Evolutionary conservation across 305 asterid species (phyloP).

Genomic region (Fraxinus paxiana): DNA sequence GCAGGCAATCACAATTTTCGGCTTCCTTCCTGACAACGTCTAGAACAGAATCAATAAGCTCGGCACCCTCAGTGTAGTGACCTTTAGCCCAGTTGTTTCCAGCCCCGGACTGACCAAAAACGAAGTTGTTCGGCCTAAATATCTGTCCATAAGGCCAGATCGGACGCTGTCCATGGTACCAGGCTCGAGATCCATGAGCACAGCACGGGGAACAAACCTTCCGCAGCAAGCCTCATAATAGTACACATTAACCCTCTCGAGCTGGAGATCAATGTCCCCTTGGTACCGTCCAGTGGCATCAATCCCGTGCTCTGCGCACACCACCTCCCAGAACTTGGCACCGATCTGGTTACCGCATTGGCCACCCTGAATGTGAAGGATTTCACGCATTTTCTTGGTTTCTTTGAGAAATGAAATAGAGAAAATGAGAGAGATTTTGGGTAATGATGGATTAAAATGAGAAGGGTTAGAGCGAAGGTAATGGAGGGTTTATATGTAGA

Average conservation of each 20-base stretch:
- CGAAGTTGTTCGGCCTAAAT: slow-evolving; percentile 65
- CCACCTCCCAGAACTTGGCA: background rate
- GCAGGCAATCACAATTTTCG: slow-evolving; percentile 68
- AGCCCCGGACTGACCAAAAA: slow-evolving; percentile 67
- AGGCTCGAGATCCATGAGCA: slow-evolving; percentile 74
- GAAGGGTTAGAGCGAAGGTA: background rate
- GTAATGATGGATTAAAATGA: background rate
- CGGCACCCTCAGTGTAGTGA: slow-evolving; percentile 67
- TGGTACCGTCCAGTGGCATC: slow-evolving; percentile 5
- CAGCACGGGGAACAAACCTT: slow-evolving; percentile 65
- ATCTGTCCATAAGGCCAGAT: slow-evolving; percentile 68
- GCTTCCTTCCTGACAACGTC: slow-evolving; percentile 76
- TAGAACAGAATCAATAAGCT: slow-evolving; percentile 66
- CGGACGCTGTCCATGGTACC: slow-evolving; percentile 72
- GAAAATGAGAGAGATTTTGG: background rate
- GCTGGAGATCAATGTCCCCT: slow-evolving; percentile 60
- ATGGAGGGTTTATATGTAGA: background rate
- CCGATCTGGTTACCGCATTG: background rate
- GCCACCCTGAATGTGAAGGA: background rate
- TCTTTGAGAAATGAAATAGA: background rate
- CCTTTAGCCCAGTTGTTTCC: slow-evolving; percentile 75
- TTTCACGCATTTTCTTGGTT: background rate
- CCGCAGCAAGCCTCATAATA: slow-evolving; percentile 70
- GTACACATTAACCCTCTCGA: slow-evolving; percentile 65
- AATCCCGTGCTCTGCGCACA: background rate